Evolutionary conservation across 331 rosid species (phyloP).

Genomic region (Quercus tomentella): DNA sequence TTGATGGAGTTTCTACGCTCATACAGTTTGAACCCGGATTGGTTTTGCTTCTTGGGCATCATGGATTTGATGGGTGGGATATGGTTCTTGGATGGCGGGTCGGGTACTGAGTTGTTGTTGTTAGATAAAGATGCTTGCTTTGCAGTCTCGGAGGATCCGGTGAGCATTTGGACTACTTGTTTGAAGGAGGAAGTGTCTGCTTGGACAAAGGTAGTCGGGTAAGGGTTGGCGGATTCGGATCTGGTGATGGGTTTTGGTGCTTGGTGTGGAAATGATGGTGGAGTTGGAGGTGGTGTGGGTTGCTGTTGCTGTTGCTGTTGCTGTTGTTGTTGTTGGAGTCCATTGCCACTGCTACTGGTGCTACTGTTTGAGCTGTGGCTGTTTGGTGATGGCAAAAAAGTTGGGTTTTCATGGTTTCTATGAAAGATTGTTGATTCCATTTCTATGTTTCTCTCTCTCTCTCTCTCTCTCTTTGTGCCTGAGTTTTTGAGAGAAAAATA

Average conservation of each 20-base stretch:
- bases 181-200: slow-evolving; percentile 88
- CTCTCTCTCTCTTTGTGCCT: no score
- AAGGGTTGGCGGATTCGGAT: slow-evolving; percentile 82
- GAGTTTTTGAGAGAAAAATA: no score
- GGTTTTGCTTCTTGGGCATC: slow-evolving; percentile 33
- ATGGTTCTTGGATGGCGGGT: slow-evolving; percentile 35
- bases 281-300: slow-evolving; percentile 6
- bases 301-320: slow-evolving; percentile 37
- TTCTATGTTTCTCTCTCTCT: no score
- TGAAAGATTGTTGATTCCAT: slow-evolving; percentile 28
- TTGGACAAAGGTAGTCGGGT: slow-evolving; percentile 94
- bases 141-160: slow-evolving; percentile 83
- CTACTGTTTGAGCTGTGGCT: slow-evolving; percentile 33
- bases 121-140: slow-evolving; percentile 34
- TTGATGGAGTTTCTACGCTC: slow-evolving; percentile 75
- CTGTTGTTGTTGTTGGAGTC: slow-evolving; percentile 20
- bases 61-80: slow-evolving; percentile 65
- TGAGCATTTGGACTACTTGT: slow-evolving; percentile 95
- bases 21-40: slow-evolving; percentile 73
- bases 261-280: slow-evolving; percentile 23
- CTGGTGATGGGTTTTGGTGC: slow-evolving; percentile 53
- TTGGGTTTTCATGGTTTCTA: slow-evolving; percentile 23
- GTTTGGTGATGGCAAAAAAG: slow-evolving; percentile 27
- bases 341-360: slow-evolving; percentile 32
- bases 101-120: slow-evolving; percentile 15